Base-by-base conservation (phyloP, 345 rosid genomes). In the Rhodamnia argentea region DNA sequence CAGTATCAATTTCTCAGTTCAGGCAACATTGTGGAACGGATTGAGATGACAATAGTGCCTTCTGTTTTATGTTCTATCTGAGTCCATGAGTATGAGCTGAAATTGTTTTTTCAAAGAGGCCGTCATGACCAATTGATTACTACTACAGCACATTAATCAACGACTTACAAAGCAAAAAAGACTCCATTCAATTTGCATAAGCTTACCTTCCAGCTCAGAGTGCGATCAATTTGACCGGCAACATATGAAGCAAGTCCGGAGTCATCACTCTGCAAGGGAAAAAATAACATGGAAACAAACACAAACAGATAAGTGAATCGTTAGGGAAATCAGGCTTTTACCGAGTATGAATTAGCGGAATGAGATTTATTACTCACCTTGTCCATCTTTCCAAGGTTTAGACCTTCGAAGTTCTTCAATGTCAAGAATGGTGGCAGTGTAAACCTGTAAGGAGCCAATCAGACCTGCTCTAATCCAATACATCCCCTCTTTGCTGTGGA, bases 171-270 rank as follows among this genome's bases (percentile, higher is more conserved):
- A 16, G 76, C 23, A 6, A 64, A 64, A 42, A 64, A 15, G 42
- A 29, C 76, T 29, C 40, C 40, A 64, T 64, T 42, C 44, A 29
- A 15, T 32, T 37, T 37, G 81, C 81, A 70, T 70, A 5, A 53
- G 58, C 37, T 52, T 83, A 94, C 99, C 95, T 95, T 94, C 99
- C 99, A 96, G 93, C 92, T 96, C 74, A 97, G 95, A 82, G 98
- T 90, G 40, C 86, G 91, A 86, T 97, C 99, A 84, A 91, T 84
- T 95, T 96, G 99, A 86, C 94, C 92, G 54, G 96, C 98, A 87
- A 90, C 97, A 91, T 97, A 97, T 10, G 98, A 96, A 88, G 99
- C 98, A 53, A 97, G 90, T 59, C 99, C 99, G 24, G 99, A 97
- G 86, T 93, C 99, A 88, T 91, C 29, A 20, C 93, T 89, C 99